phyloP scores from a whole-genome alignment of 2,329 filamentous ascomycete species.

The Trichophyton simii region DNA sequence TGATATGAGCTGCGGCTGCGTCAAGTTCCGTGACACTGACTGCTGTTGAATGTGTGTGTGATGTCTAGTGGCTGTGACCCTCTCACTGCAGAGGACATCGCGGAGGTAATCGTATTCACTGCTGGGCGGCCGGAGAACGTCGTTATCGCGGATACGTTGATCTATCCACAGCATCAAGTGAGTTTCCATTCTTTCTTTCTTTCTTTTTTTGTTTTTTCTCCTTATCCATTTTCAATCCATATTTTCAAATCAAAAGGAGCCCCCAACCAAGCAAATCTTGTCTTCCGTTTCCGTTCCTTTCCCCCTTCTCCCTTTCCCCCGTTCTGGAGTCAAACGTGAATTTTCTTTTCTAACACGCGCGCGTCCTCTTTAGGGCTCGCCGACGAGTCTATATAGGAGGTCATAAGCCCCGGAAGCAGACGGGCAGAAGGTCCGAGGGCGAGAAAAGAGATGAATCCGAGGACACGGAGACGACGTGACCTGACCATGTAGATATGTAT shows the following conservation, averaged over 20 bases:
- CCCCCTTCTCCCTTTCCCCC: background rate
- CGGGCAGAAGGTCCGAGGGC: background rate
- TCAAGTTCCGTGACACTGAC: no score
- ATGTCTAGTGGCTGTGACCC: conserved; percentile 57
- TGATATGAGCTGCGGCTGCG: no score
- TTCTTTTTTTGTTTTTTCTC: no score
- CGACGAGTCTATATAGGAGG: conserved; percentile 8
- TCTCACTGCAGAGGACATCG: conserved; percentile 79
- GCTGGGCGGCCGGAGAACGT: conserved; percentile 79
- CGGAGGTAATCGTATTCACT: conserved; percentile 77
- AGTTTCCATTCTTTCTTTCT: conserved; percentile 17
- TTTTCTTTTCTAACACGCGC: background rate
- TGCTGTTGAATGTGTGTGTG: background rate
- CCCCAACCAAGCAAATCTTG: background rate
- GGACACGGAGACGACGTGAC: background rate
- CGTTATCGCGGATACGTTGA: conserved; percentile 71
- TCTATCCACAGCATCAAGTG: conserved; percentile 86
- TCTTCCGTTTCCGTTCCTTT: background rate
- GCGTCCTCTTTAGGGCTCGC: conserved; percentile 5
- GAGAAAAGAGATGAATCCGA: background rate
- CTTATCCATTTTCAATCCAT: no score
- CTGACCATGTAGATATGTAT: background rate
- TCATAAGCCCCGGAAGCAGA: background rate
- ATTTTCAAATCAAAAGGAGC: no score
- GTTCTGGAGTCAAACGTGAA: background rate